A percentile compares a stretch with the other conserved stretches of the same genome.
Evolutionary conservation across 1,284 basidiomycete genomes (phyloP).

Genomic region (Leccinum proximum): DNA sequence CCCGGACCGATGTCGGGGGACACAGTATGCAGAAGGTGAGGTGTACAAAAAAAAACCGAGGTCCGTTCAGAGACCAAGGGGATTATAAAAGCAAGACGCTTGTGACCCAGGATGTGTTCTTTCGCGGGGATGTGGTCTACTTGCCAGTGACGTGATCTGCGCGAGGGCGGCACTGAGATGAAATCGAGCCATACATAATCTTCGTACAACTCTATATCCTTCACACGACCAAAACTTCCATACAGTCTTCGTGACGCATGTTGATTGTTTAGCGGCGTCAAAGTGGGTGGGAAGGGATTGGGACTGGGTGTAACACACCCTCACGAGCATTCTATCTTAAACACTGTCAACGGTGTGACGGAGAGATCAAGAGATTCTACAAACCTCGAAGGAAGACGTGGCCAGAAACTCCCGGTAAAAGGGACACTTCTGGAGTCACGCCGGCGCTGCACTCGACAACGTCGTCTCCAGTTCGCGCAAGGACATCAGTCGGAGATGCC

Average conservation of each 20-base stretch:
- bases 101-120: slow-evolving; percentile 62
- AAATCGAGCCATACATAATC: slow-evolving; percentile 56
- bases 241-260: slow-evolving; percentile 67
- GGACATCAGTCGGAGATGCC: slow-evolving; percentile 54
- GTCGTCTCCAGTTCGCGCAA: slow-evolving; percentile 48
- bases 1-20: slow-evolving; percentile 45
- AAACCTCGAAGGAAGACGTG: slow-evolving; percentile 64
- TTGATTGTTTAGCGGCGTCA: slow-evolving; percentile 62
- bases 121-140: slow-evolving; percentile 55
- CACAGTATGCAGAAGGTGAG: slow-evolving; percentile 77
- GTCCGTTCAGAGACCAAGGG: slow-evolving; percentile 60
- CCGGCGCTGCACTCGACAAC: slow-evolving; percentile 61
- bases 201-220: slow-evolving; percentile 72
- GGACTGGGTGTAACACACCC: slow-evolving; percentile 58
- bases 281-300: slow-evolving; percentile 53
- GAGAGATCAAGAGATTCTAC: slow-evolving; percentile 7
- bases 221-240: slow-evolving; percentile 80
- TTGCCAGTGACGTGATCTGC: slow-evolving; percentile 9
- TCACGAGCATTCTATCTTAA: slow-evolving; percentile 83
- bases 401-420: slow-evolving; percentile 31
- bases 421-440: slow-evolving; percentile 36
- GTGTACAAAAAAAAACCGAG: slow-evolving; percentile 72
- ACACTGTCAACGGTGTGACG: slow-evolving; percentile 2
- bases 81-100: slow-evolving; percentile 67
- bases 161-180: not conserved